Evolutionary conservation across 2,329 filamentous ascomycete genomes (phyloP), one percentile per base, ranked within the genome.

Genomic region (Nannizziopsis arthrosporioides): DNA sequence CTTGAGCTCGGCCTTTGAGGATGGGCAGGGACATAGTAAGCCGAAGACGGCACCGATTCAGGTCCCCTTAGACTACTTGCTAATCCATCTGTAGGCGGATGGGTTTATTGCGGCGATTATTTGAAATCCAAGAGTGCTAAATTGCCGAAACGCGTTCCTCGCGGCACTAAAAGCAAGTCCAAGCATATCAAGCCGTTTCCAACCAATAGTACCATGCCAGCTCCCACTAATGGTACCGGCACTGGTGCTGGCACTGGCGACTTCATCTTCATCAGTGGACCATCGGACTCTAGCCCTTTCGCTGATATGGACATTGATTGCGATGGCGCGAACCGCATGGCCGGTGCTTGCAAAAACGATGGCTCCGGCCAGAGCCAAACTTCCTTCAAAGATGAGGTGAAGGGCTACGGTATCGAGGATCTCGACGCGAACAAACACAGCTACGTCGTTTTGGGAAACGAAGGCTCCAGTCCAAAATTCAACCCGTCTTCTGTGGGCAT

Each of bases 401-500:
- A 49, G 18, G 12, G 41, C n/a, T 50, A 43, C 30, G 52, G 51
- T 1, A 55, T 57, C 37, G 31, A 51, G 2, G 57, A 60, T 36
- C 51, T 60, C 27, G 55, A 60, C 45, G 41, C 56, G 8, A 55
- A 57, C 38, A 53, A 56, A 31, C 56, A 57, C 34, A 51, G 54
- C 9, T 60, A 58, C 27, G 56, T 59, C n/a, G 58, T 60, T 5
- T 51, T 60, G 2, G 57, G 57, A 3, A 59, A 58, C 31, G 45
- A 51, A 15, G 54, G 45, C 3, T 12, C 36, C 19, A n/a, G 17
- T 14, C 55, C 58, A 7, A 64, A 56, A 1, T 75, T 73, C 38
- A 55, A 72, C 49, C 71, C 73, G 0, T 53, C 61, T 45, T 48
- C 62, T 2, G 55, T 64, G 15, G 71, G 70, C 1, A 65, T 78